Conservation (phyloP, 768 basidiomycete species). For the Cystobasidium tubakii region DNA sequence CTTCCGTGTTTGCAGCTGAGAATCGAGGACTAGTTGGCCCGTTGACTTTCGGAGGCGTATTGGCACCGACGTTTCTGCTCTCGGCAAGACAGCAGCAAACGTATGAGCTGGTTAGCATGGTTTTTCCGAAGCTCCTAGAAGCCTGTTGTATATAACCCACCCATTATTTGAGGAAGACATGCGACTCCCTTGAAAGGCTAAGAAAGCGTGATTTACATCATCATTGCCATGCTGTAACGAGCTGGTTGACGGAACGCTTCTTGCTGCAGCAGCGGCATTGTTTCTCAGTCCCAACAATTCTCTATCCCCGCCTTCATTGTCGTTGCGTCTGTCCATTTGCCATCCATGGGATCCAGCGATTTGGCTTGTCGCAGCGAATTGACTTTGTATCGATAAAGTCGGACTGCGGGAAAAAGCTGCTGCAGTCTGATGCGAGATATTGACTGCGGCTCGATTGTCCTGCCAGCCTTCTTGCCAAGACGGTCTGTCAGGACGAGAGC, state of each 20-base stretch:
- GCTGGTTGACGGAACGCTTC: background rate
- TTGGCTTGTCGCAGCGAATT: background rate
- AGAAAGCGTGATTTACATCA: constrained; percentile 5
- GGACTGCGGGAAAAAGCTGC: background rate
- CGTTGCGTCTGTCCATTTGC: background rate
- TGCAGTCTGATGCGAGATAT: no score
- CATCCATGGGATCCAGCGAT: background rate
- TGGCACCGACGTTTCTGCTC: no score
- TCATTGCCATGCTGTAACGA: background rate
- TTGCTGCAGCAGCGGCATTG: background rate
- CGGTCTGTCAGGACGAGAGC: no score
- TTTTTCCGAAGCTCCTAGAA: no score
- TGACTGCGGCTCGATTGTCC: no score
- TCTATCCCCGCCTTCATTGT: background rate
- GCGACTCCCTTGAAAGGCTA: constrained; percentile 7
- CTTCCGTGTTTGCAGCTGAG: no score
- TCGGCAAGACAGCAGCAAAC: no score
- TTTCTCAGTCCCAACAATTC: background rate
- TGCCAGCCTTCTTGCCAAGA: no score
- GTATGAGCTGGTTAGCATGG: no score
- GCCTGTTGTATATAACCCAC: background rate
- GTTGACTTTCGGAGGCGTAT: no score
- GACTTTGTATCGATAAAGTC: no score
- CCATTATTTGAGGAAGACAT: background rate
- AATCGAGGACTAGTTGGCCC: no score